Conservation (phyloP, 1,284 basidiomycete genomes). For the Irpex lacteus region DNA sequence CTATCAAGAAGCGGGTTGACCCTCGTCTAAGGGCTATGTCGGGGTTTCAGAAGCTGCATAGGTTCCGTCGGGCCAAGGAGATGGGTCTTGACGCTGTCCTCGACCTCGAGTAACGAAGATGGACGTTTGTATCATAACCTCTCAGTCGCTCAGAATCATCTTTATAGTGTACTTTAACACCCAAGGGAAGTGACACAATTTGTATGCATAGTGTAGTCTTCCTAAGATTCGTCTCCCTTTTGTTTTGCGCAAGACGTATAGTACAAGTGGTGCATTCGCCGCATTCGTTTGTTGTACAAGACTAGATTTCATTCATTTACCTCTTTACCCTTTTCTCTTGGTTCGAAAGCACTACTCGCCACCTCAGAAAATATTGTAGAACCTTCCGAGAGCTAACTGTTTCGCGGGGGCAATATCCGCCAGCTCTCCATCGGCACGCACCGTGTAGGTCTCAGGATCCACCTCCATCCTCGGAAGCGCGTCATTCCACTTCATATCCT, state of each 20-base stretch:
- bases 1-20: too few relatives aligned
- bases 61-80: too few relatives aligned
- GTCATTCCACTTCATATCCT: constrained; percentile 93
- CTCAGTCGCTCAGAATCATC: too few relatives aligned
- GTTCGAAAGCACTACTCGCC: constrained; percentile 15
- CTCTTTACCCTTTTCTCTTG: neutral
- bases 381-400: constrained; percentile 64
- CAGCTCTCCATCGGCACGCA: constrained; percentile 76
- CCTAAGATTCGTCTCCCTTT: neutral
- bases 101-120: too few relatives aligned
- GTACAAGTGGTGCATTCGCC: neutral
- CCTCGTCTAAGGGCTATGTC: too few relatives aligned
- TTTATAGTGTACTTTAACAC: too few relatives aligned
- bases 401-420: constrained; percentile 79
- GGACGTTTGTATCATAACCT: too few relatives aligned
- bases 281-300: neutral
- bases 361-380: constrained; percentile 70
- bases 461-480: constrained; percentile 81
- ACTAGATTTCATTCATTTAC: neutral
- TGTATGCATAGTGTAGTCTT: neutral
- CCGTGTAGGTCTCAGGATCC: constrained; percentile 92
- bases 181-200: neutral
- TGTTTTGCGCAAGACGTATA: neutral
- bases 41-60: too few relatives aligned
- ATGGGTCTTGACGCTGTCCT: too few relatives aligned